Base-by-base conservation (phyloP, 2,329 filamentous ascomycete genomes). In the Aureobasidium sp. region DNA sequence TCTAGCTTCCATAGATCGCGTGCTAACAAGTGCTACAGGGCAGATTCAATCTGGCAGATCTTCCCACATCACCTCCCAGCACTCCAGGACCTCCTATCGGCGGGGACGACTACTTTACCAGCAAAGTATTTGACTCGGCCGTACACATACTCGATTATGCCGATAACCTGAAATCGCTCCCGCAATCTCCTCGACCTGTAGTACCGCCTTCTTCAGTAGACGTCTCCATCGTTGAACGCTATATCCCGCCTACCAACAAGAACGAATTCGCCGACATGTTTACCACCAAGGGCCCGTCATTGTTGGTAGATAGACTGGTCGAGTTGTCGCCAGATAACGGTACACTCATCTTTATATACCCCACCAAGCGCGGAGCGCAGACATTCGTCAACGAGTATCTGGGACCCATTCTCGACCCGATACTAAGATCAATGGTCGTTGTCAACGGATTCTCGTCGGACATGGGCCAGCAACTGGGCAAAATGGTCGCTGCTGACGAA, bases 181-280 rank as follows among this genome's bases (percentile, higher is more conserved):
- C 80, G 9, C 76, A 79, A 47, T 80, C 78, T 13, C 82, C 82
- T 11, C 75, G 79, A 61, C 82, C 83, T 2, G 78, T 85, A 47
- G 84, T 85, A 1, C 81, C 83, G 6, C 84, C 84, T 0, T 79
- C 78, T 21, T 83, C 80, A 54, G 82, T 86, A 64, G 79, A 86
- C 60, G 74, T 86, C 44, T 82, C 83, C 2, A 76, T 86, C 13
- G 77, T 87, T 4, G 85, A 87, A 71, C 81, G 85, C 41, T 87
- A 85, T 69, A 83, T 87, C n/a, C 85, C 85, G 21, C 84, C 85
- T 2, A 79, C 82, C 0, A 84, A 79, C 27, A 68, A 74, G 0
- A 78, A 82, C 66, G 85, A 87, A 68, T 85, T 84, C 63, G 72
- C 75, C 36, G 80, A 84, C 64, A 79, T 87, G 67, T 86, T 86